Evolutionary conservation across 2,329 filamentous ascomycete genomes (phyloP).

Genomic region (Aspergillus awamori): DNA sequence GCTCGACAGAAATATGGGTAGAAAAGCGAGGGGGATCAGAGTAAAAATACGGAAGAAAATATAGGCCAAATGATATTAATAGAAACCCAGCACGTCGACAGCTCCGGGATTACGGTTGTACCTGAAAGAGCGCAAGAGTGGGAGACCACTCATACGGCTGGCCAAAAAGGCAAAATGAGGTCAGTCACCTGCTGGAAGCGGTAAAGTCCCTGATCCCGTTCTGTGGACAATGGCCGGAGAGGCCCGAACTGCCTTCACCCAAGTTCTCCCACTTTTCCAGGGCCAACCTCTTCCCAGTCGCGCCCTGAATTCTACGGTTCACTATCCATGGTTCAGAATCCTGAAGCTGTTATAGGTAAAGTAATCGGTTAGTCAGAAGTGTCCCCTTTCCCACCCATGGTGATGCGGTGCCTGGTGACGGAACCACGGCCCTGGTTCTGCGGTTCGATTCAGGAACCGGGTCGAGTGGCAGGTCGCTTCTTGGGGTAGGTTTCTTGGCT

Average conservation of each 20-base stretch:
- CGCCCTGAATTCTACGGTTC: neutral
- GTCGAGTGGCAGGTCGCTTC: slow-evolving; percentile 1
- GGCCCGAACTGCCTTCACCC: neutral
- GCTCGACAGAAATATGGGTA: neutral
- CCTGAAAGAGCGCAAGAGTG: neutral
- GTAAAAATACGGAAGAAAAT: neutral
- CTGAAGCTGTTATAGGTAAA: neutral
- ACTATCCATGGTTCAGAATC: neutral
- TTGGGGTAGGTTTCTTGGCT: neutral
- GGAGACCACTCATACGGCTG: neutral
- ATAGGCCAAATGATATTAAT: neutral
- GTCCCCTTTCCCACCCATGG: neutral
- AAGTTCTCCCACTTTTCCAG: neutral
- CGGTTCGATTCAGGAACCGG: slow-evolving; percentile 1
- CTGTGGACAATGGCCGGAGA: neutral
- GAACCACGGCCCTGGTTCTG: neutral
- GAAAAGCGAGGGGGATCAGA: neutral
- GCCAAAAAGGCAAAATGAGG: neutral
- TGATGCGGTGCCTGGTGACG: neutral
- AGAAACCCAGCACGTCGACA: neutral
- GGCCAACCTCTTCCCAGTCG: neutral
- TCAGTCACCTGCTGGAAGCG: neutral
- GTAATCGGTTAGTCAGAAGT: neutral
- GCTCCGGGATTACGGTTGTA: neutral
- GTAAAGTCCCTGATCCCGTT: neutral